phyloP scores from a whole-genome alignment of 805 yeast genomes.

The Pichia kluyveri region DNA sequence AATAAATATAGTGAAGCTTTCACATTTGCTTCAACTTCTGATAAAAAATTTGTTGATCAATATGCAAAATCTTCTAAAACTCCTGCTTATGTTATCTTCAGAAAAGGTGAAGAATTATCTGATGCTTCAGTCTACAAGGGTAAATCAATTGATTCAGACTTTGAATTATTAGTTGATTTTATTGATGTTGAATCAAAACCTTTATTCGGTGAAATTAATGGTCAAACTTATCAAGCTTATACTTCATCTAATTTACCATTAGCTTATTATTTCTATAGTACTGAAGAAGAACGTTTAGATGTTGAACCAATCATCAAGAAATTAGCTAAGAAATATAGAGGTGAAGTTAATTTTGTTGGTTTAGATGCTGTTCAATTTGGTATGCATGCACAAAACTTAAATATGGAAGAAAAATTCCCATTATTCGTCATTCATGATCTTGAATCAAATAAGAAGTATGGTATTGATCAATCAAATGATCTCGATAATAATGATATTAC shows the following conservation, averaged over 20 bases:
- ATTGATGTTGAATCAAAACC: conserved; percentile 64
- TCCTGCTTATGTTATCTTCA: conserved; percentile 37
- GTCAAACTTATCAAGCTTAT: conserved; percentile 68
- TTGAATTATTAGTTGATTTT: conserved; percentile 36
- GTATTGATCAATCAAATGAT: conserved; percentile 50
- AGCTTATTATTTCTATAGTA: conserved; percentile 79
- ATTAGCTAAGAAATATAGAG: conserved; percentile 69
- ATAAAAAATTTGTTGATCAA: conserved; percentile 27
- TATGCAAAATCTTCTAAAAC: conserved; percentile 26
- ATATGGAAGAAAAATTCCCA: conserved; percentile 81
- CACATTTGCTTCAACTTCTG: conserved; percentile 45
- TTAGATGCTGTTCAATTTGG: conserved; percentile 76
- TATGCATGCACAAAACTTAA: conserved; percentile 77
- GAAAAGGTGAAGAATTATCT: conserved; percentile 37
- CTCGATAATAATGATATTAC: conserved; percentile 46
- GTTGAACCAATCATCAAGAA: conserved; percentile 44
- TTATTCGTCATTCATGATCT: conserved; percentile 81
- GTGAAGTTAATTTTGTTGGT: conserved; percentile 79
- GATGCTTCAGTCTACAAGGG: conserved; percentile 38
- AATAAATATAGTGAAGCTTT: conserved; percentile 51
- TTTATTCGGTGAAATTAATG: conserved; percentile 78
- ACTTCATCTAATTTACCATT: conserved; percentile 67
- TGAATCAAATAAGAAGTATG: conserved; percentile 62
- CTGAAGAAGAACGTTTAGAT: conserved; percentile 54
- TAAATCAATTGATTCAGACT: conserved; percentile 26